These are phyloP conservation scores for Fagus crenata DNA, from an alignment of 306 rosid species.

Conservation along the genomic window DNA sequence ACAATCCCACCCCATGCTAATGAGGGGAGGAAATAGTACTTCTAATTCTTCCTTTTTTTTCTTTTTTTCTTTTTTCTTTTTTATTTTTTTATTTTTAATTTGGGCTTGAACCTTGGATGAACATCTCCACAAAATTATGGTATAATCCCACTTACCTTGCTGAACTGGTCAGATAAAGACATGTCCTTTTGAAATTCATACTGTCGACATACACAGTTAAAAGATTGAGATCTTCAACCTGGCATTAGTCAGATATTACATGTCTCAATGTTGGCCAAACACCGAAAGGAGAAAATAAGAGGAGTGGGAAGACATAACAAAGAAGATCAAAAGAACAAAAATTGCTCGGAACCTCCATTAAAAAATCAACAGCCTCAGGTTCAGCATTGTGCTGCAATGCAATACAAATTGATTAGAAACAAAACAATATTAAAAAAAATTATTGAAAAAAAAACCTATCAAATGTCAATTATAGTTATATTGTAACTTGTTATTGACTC, in stretches of 20 bases:
- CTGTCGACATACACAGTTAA: conserved; percentile 77
- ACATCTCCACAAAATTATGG: conserved; percentile 1
- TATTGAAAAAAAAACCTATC: not conserved
- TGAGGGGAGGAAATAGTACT: not conserved
- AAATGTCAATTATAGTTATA: not conserved
- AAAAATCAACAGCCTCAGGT: conserved; percentile 97
- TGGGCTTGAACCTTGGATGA: not conserved
- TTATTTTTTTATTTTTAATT: not conserved
- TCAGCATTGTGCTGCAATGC: conserved; percentile 90
- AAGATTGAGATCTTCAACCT: conserved; percentile 97
- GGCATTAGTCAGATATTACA: conserved; percentile 26
- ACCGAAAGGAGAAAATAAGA: not conserved
- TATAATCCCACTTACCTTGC: conserved; percentile 58
- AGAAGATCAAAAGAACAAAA: conserved; percentile 10
- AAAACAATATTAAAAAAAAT: not conserved
- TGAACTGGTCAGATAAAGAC: conserved; percentile 90
- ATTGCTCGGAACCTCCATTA: conserved; percentile 74
- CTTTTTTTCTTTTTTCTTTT: too few species aligned
- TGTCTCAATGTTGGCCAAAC: conserved; percentile 13
- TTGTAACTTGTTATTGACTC: not conserved
- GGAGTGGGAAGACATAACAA: not conserved
- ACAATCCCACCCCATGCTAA: not conserved
- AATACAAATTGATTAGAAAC: conserved; percentile 34
- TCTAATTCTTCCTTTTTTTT: not conserved
- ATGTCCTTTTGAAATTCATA: conserved; percentile 87